Evolutionary conservation across 73 alveolate genomes (phyloP).

Genomic region (Paramecium pentaurelia): DNA sequence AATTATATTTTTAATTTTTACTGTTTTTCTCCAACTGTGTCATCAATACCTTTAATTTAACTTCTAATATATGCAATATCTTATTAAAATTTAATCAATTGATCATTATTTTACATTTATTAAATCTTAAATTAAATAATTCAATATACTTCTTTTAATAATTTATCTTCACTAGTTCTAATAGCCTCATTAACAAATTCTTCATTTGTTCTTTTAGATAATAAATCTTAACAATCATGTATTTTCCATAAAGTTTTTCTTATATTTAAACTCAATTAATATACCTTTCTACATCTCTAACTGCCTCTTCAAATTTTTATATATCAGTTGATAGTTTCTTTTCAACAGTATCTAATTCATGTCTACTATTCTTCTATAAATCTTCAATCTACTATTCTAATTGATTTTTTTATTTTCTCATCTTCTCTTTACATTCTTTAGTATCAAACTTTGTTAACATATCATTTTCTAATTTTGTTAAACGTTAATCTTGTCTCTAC

Average conservation of each 20-base stretch:
- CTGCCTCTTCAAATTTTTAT: slow-evolving; percentile 47
- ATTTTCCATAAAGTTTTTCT: slow-evolving; percentile 62
- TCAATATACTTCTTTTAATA: slow-evolving; percentile 47
- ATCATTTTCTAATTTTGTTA: slow-evolving; percentile 54
- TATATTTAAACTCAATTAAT: background rate
- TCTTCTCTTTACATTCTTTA: slow-evolving; percentile 46
- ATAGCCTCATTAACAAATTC: slow-evolving; percentile 58
- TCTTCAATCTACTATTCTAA: slow-evolving; percentile 48
- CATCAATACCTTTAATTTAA: slow-evolving; percentile 42
- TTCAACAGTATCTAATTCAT: slow-evolving; percentile 41
- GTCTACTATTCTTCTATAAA: background rate
- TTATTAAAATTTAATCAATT: background rate
- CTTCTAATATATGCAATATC: slow-evolving; percentile 13
- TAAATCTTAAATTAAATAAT: background rate
- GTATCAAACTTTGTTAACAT: slow-evolving; percentile 46
- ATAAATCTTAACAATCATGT: slow-evolving; percentile 59
- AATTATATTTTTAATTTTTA: background rate
- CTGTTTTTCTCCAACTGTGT: slow-evolving; percentile 27
- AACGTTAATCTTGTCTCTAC: slow-evolving; percentile 46
- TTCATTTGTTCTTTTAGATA: slow-evolving; percentile 54
- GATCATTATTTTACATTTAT: background rate
- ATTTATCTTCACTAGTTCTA: slow-evolving; percentile 40
- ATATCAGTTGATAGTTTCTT: slow-evolving; percentile 30
- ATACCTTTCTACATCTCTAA: slow-evolving; percentile 53
- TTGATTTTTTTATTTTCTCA: slow-evolving; percentile 37